Base-by-base conservation (phyloP, 371 early-diverging fungal species). In the Mortierella sp. region DNA sequence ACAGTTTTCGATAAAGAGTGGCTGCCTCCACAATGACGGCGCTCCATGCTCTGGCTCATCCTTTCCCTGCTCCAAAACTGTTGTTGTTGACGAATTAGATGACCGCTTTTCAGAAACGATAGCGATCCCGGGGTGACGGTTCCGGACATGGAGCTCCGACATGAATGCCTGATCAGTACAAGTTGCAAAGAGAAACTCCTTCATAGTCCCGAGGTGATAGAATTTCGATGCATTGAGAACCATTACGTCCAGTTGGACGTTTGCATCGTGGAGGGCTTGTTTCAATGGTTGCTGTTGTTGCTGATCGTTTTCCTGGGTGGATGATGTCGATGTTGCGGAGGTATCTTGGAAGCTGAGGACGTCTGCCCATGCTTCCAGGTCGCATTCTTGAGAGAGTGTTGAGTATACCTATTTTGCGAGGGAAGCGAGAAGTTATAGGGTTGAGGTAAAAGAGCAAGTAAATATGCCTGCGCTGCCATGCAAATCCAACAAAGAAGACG, bases 301-400 rank as follows among this genome's bases (percentile, higher is more conserved):
- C 14, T 34, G 16, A 24, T 21, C 34, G 44, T 21, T 21, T 37
- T 77, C n/a, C 44, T 71, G 67, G 53, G 13, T 53, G 37, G 71
- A 70, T 46, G 31, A 34, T 21, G 71, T 13, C 1, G 54, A 24
- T 9, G 59, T 50, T 10, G 40, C 2, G 0, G 55, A 48, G 16
- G 21, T 16, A 19, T 79, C 57, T 43, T 80, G 82, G 64, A 86
- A 82, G 57, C 72, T 31, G 34, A 88, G 82, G 26, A 88, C 77
- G 69, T 88, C 88, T 48, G 86, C 86, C 88, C 88, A 88, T 40
- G 88, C 88, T 64, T 88, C 88, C 44, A 88, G 55, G 37, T 88
- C 88, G 34, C 82, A 86, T 34, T 78, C 73, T 8, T 53, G 34
- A 53, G 81, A 70, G 16, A 83, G 77, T 4, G 21, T 59, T 24